Evolutionary conservation across 352 stramenopile species (phyloP), one percentile per base, ranked within the genome.

Genomic region (Hyaloperonospora arabidopsidis): DNA sequence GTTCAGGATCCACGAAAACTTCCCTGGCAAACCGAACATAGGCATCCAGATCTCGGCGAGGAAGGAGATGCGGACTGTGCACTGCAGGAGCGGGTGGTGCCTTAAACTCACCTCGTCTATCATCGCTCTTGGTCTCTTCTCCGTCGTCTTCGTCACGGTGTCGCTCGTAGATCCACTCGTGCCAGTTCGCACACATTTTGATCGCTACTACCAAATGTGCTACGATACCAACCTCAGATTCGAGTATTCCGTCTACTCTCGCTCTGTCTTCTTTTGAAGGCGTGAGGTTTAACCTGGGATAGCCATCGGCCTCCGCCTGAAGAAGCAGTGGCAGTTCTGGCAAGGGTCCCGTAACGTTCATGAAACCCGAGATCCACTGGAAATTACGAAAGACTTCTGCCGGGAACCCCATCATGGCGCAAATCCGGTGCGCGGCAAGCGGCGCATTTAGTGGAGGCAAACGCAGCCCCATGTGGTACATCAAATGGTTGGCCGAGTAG

Each of bases 91-190:
- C 17, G 5, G 57, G 50, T n/a, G 57, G 63, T n/a, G 50, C 47
- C 15, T 56, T 45, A 4, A 25, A 28, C 44, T 47, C 45, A 3
- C 4, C 13, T 38, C 13, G 41, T 39, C 61, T 25, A 15, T 48
- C 25, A 1, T 54, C 45, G 15, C 58, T 62, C 17, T 74, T 61
- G 0, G 57, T 49, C 34, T 67, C 49, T 35, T 70, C 56, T 5
- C 52, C 25, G 43, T 57, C 46, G 44, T 54, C 47, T 28, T 61
- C 52, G 0, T 45, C 39, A 15, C 58, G 45, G 5, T 69, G 51
- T 2, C 59, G 63, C 43, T 90, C 70, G 48, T 88, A 91, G 46
- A 87, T 71, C 80, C 79, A 93, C 47, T 89, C 74, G 54, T 83
- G 74, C 83, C 83, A 93, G 45, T 85, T 83, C 0, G 73, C 78